These are phyloP conservation scores for Tulasnella sp. DNA, from an alignment of 768 basidiomycete genomes.

Conservation along the genomic window DNA sequence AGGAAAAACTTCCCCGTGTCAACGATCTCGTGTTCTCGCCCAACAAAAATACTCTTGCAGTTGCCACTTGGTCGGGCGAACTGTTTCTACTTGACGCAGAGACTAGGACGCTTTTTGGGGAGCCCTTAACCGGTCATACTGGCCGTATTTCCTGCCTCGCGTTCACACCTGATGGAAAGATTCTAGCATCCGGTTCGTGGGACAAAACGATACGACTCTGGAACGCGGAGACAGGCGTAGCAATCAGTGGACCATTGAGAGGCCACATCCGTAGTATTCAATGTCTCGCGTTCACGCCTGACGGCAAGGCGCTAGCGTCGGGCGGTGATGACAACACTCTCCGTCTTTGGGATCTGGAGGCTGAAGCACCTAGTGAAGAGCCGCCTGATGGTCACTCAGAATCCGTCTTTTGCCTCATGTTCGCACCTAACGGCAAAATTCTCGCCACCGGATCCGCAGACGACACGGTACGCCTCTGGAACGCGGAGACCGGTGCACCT, in stretches of 20 bases:
- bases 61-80: no score
- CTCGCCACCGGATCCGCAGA: constrained; percentile 36
- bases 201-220: constrained; percentile 3
- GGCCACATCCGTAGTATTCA: constrained; percentile 2
- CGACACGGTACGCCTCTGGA: constrained; percentile 36
- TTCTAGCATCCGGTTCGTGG: constrained; percentile 1
- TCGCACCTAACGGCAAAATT: constrained; percentile 34
- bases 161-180: neutral
- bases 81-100: no score
- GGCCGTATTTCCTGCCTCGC: no score
- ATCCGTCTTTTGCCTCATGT: constrained; percentile 30
- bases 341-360: constrained; percentile 11
- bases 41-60: no score
- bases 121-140: no score
- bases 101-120: no score
- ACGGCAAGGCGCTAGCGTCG: constrained; percentile 1
- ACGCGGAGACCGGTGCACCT: constrained; percentile 29
- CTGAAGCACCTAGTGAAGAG: neutral
- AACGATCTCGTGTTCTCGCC: no score
- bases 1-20: no score
- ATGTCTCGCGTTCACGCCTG: constrained; percentile 9
- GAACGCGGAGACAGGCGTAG: constrained; percentile 10
- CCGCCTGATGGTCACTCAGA: constrained; percentile 4
- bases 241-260: neutral
- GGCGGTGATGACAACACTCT: neutral